These are phyloP conservation scores for Ceratobasidium sp. DNA, from an alignment of 1,284 basidiomycete genomes.

Conservation along the genomic window DNA sequence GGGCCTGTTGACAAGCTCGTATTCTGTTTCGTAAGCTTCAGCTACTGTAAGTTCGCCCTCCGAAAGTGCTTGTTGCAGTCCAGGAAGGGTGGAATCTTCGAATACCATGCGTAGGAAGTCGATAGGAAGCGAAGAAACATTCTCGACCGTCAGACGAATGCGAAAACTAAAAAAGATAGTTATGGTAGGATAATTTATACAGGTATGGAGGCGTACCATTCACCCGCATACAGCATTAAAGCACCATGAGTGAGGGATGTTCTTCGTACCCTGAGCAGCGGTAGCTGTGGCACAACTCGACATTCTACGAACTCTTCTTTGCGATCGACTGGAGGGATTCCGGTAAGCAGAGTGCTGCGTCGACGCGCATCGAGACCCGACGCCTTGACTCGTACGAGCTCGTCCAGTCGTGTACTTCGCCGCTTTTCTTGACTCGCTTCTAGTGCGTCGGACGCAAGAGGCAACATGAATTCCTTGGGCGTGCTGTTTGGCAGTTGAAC, in stretches of 20 bases:
- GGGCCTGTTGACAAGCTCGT: slow-evolving; percentile 80
- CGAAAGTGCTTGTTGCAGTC: slow-evolving; percentile 78
- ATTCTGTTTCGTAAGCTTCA: slow-evolving; percentile 92
- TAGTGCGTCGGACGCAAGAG: slow-evolving; percentile 79
- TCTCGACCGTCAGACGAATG: slow-evolving; percentile 88
- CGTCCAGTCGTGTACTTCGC: slow-evolving; percentile 71
- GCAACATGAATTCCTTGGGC: slow-evolving; percentile 79
- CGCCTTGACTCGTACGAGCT: slow-evolving; percentile 76
- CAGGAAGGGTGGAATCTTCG: slow-evolving; percentile 86
- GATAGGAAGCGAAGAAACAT: slow-evolving; percentile 83
- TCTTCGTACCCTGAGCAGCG: slow-evolving; percentile 84
- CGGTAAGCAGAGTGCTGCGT: slow-evolving; percentile 56
- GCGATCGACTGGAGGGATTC: slow-evolving; percentile 42
- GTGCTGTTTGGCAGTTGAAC: slow-evolving; percentile 82
- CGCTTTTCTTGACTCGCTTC: slow-evolving; percentile 72
- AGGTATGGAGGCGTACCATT: slow-evolving; percentile 69
- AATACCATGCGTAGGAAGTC: slow-evolving; percentile 89
- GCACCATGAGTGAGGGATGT: slow-evolving; percentile 91
- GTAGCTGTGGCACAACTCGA: slow-evolving; percentile 86
- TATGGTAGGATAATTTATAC: slow-evolving; percentile 33
- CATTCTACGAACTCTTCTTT: slow-evolving; percentile 74
- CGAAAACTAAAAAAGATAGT: slow-evolving; percentile 68
- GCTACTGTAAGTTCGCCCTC: slow-evolving; percentile 85
- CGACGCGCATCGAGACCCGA: slow-evolving; percentile 72
- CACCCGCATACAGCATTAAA: slow-evolving; percentile 93